Evolutionary conservation across 805 yeast species (phyloP).

Genomic region (Candida nemodendra): DNA sequence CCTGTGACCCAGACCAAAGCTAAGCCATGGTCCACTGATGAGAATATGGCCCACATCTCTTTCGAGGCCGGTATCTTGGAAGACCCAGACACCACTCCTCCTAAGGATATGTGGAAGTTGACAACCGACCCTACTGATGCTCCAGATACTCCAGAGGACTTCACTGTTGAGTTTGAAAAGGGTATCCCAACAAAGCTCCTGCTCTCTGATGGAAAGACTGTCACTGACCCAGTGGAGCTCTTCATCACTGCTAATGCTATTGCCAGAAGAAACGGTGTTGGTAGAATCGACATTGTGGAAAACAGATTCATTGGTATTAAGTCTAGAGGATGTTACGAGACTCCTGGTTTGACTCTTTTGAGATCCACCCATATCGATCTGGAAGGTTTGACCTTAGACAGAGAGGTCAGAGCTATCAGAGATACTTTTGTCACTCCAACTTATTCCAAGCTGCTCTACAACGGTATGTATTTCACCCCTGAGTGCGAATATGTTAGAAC

Average conservation of each 20-base stretch:
- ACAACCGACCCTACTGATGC: conserved; percentile 96
- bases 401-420: conserved; percentile 96
- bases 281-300: conserved; percentile 98
- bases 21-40: conserved; percentile 99
- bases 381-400: conserved; percentile 95
- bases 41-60: conserved; percentile 97
- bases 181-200: conserved; percentile 86
- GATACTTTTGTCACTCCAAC: conserved; percentile 93
- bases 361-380: conserved; percentile 93
- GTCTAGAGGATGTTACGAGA: conserved; percentile 99
- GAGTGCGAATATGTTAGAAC: conserved; percentile 95
- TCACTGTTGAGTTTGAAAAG: conserved; percentile 74
- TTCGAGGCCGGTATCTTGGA: conserved; percentile 99
- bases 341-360: conserved; percentile 94
- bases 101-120: conserved; percentile 99
- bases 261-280: conserved; percentile 99
- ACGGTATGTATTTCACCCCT: conserved; percentile 97
- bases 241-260: conserved; percentile 90
- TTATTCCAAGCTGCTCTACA: conserved; percentile 87
- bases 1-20: conserved; percentile 97
- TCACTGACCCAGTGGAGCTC: conserved; percentile 87
- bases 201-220: conserved; percentile 53
- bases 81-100: conserved; percentile 98
- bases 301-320: conserved; percentile 98
- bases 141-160: conserved; percentile 88